phyloP scores from a whole-genome alignment of 495 filamentous ascomycete species.

The Aspergillus coremiiformis region DNA sequence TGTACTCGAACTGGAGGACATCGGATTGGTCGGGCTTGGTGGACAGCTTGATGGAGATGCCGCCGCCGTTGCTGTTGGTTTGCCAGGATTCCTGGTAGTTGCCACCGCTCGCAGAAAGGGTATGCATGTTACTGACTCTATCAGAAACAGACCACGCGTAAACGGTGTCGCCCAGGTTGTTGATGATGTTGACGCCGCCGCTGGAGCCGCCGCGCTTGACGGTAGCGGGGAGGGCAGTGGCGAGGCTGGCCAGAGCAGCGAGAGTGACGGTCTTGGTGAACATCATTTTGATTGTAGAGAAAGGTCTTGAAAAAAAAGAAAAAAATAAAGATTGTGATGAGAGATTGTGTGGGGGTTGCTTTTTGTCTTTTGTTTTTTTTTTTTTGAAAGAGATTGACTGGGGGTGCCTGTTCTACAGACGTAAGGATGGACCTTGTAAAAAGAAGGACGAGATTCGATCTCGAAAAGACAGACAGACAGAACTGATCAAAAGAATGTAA shows the following conservation, averaged over 20 bases:
- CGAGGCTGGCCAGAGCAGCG: constrained; percentile 31
- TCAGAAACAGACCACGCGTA: constrained; percentile 39
- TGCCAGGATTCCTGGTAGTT: constrained; percentile 29
- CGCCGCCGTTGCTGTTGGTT: constrained; percentile 37
- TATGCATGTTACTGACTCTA: constrained; percentile 31
- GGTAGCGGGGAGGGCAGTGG: constrained; percentile 31
- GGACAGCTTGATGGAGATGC: constrained; percentile 43
- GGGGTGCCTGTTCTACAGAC: not conserved
- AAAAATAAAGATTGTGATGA: constrained; percentile 3
- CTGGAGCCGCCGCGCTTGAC: constrained; percentile 11
- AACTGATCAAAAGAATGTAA: constrained; percentile 1
- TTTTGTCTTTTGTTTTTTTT: too few relatives aligned
- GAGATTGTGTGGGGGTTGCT: not conserved
- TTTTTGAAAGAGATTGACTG: not conserved
- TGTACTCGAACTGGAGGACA: constrained; percentile 47
- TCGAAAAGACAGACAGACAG: constrained; percentile 9
- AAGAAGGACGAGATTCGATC: constrained; percentile 8
- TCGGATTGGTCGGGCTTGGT: constrained; percentile 24
- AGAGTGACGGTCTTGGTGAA: constrained; percentile 39
- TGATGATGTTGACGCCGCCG: constrained; percentile 30
- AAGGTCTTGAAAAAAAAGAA: not conserved
- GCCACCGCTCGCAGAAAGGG: constrained; percentile 30
- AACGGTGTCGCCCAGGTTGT: constrained; percentile 31
- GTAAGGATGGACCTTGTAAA: not conserved
- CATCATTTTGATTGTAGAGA: constrained; percentile 34